phyloP scores from a whole-genome alignment of 345 rosid genomes.

The Draba incana region DNA sequence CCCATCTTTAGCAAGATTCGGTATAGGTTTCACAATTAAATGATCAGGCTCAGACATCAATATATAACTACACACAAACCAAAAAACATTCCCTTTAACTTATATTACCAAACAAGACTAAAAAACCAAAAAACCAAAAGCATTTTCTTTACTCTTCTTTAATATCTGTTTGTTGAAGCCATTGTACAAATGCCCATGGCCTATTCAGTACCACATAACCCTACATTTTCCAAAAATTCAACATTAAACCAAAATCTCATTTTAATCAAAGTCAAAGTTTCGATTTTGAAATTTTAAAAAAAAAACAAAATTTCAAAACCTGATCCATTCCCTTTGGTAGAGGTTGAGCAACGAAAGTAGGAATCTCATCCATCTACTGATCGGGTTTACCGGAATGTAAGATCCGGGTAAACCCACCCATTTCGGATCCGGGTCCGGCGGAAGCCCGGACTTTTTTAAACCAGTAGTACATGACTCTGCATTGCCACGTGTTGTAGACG shows the following conservation, averaged over 20 bases:
- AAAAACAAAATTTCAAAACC: conserved; percentile 44
- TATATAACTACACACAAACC: conserved; percentile 57
- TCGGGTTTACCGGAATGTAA: conserved; percentile 92
- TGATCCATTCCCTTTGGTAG: conserved; percentile 92
- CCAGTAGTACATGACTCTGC: conserved; percentile 98
- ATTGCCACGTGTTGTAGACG: conserved; percentile 97
- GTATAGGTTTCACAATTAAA: conserved; percentile 89
- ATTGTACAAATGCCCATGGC: conserved; percentile 99
- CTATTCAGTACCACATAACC: conserved; percentile 95
- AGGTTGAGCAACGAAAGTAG: conserved; percentile 93
- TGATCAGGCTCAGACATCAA: conserved; percentile 99
- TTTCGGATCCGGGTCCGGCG: conserved; percentile 67
- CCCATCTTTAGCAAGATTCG: conserved; percentile 82
- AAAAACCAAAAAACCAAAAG: not conserved
- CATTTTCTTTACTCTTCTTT: conserved; percentile 77
- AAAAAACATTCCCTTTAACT: not conserved
- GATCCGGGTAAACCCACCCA: conserved; percentile 98
- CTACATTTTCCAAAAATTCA: conserved; percentile 40
- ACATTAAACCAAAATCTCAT: not conserved
- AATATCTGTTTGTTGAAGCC: conserved; percentile 86
- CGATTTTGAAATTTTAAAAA: not conserved
- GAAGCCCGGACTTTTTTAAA: conserved; percentile 73
- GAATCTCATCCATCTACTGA: conserved; percentile 88
- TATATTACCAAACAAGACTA: not conserved
- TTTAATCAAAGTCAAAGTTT: not conserved